A percentile compares a stretch with the other conserved stretches of the same genome.
These are phyloP conservation scores for Suhomyces terraborum DNA, from an alignment of 1,139 yeast species.

Conservation along the genomic window DNA sequence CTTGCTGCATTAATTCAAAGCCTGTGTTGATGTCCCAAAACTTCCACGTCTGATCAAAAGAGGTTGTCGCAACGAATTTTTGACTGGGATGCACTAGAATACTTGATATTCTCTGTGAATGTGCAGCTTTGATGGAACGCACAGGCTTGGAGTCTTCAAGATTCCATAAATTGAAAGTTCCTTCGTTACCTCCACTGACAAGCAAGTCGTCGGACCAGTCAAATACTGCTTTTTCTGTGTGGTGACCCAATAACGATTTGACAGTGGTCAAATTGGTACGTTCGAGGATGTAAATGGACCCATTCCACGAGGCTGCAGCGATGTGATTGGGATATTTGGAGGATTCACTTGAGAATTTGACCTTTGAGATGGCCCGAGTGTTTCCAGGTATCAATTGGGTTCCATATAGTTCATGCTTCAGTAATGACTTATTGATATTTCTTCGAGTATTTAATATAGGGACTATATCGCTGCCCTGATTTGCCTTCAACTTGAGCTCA, in stretches of 20 bases:
- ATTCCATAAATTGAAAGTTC: constrained; percentile 52
- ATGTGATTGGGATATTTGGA: constrained; percentile 25
- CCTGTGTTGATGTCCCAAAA: constrained; percentile 69
- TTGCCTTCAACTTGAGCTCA: constrained; percentile 23
- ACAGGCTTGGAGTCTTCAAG: constrained; percentile 21
- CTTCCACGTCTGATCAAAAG: constrained; percentile 88
- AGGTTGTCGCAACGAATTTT: constrained; percentile 62
- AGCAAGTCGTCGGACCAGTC: constrained; percentile 54
- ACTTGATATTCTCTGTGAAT: constrained; percentile 61
- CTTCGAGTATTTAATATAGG: constrained; percentile 49
- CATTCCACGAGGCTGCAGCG: constrained; percentile 87
- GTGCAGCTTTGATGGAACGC: constrained; percentile 35
- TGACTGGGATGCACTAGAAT: constrained; percentile 69
- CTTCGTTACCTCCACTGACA: constrained; percentile 70
- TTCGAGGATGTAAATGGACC: constrained; percentile 57
- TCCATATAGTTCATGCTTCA: constrained; percentile 53
- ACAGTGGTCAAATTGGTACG: constrained; percentile 36
- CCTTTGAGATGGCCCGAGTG: constrained; percentile 67
- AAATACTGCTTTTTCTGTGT: constrained; percentile 64
- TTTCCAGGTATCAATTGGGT: constrained; percentile 64
- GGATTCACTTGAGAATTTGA: constrained; percentile 44
- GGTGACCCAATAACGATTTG: constrained; percentile 32
- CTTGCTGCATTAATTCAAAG: constrained; percentile 53
- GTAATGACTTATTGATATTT: constrained; percentile 37
- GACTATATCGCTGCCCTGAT: constrained; percentile 26